These are phyloP conservation scores for Pseudogymnoascus sp. DNA, from an alignment of 2,329 filamentous ascomycete species.

Conservation along the genomic window DNA sequence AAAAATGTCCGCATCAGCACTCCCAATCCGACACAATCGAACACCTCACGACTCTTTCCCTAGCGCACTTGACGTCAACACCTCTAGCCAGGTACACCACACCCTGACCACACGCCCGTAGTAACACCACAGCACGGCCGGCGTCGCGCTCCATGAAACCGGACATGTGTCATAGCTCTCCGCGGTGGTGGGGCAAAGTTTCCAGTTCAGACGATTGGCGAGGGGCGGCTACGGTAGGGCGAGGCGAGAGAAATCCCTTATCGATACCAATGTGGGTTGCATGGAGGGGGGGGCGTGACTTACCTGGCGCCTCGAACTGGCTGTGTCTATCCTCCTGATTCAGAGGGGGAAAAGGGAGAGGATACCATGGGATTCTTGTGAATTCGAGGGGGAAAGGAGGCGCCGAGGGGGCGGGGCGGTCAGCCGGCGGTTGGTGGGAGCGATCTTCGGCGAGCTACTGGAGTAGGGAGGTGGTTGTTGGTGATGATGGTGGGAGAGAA, in stretches of 20 bases:
- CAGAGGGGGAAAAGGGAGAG: neutral
- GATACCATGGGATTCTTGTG: neutral
- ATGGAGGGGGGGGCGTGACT: neutral
- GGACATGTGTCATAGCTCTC: neutral
- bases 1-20: neutral
- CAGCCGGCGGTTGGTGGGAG: neutral
- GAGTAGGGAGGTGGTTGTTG: neutral
- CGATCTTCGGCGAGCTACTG: neutral
- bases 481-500: neutral
- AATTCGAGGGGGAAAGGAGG: neutral
- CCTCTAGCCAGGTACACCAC: neutral
- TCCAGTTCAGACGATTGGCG: neutral
- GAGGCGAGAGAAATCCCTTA: neutral
- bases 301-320: neutral
- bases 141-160: slow-evolving; percentile 1
- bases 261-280: neutral
- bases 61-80: neutral
- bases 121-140: neutral
- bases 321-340: neutral
- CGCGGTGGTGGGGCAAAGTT: neutral
- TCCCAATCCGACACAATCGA: neutral
- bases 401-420: neutral
- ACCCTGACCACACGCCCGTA: neutral
- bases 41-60: neutral
- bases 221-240: neutral